Evolutionary conservation across 2,329 filamentous ascomycete species (phyloP).

Genomic region (Hypoxylon sp.): DNA sequence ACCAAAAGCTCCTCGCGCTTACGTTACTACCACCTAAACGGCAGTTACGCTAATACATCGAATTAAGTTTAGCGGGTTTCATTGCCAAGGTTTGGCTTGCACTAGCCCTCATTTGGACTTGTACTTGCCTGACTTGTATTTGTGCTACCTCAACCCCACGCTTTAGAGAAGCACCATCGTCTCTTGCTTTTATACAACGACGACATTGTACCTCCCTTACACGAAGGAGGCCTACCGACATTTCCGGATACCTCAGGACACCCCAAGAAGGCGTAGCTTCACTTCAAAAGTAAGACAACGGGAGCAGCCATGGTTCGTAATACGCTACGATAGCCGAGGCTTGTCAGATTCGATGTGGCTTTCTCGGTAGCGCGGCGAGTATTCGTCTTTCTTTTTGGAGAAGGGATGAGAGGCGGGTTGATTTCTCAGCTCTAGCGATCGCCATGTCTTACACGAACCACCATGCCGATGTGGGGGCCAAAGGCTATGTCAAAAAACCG

Average conservation of each 20-base stretch:
- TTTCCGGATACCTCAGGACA: constrained; percentile 16
- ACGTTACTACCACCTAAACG: constrained; percentile 18
- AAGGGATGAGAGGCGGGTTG: constrained; percentile 29
- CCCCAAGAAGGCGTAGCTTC: constrained; percentile 11
- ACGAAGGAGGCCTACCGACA: constrained; percentile 19
- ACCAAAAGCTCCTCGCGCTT: constrained; percentile 4
- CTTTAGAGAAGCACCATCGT: constrained; percentile 8
- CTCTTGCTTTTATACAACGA: constrained; percentile 35
- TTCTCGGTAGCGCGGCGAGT: constrained; percentile 30
- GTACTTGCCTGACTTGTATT: constrained; percentile 11
- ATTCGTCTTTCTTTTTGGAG: constrained; percentile 19
- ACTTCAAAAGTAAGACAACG: constrained; percentile 14
- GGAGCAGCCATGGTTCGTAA: constrained; percentile 25
- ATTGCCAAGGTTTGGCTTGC: constrained; percentile 27
- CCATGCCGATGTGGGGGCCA: constrained; percentile 29
- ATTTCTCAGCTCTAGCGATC: constrained; percentile 25
- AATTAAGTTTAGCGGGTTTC: constrained; percentile 41
- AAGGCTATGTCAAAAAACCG: constrained; percentile 17
- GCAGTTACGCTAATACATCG: constrained; percentile 16
- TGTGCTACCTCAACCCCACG: constrained; percentile 35
- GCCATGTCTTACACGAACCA: constrained; percentile 37
- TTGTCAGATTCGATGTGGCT: constrained; percentile 16
- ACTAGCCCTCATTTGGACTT: constrained; percentile 20
- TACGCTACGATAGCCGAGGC: constrained; percentile 23
- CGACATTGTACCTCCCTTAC: constrained; percentile 31